Conservation (phyloP, 2,329 filamentous ascomycete genomes). For the Coniosporium tulheliwenetii region DNA sequence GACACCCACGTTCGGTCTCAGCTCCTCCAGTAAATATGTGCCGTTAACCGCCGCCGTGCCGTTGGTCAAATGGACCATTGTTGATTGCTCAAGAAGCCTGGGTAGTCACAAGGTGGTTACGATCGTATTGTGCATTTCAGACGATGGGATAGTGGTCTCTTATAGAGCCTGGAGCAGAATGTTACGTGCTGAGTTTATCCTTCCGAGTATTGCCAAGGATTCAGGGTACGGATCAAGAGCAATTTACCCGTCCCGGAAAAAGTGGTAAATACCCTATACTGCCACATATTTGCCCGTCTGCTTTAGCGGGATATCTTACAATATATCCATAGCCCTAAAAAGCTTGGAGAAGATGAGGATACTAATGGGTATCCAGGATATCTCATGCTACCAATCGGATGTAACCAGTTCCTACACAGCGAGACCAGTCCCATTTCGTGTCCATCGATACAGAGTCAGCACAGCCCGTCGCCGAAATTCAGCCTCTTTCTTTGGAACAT, state of each 20-base stretch:
- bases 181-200: too few species aligned
- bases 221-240: background rate
- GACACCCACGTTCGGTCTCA: background rate
- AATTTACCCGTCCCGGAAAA: background rate
- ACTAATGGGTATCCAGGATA: too few species aligned
- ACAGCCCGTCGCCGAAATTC: conserved; percentile 31
- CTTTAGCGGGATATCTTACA: background rate
- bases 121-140: background rate
- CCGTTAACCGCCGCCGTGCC: too few species aligned
- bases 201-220: too few species aligned
- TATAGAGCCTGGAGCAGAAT: background rate
- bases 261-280: background rate
- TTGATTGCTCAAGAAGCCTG: background rate
- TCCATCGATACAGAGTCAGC: conserved; percentile 40
- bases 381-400: background rate
- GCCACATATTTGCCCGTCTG: background rate
- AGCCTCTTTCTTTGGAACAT: conserved; percentile 26
- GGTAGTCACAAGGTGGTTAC: background rate
- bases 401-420: conserved; percentile 12
- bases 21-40: background rate
- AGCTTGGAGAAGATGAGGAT: background rate
- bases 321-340: background rate
- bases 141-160: background rate
- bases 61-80: background rate
- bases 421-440: conserved; percentile 22